A percentile compares a stretch with the other conserved stretches of the same genome.
phyloP scores from a whole-genome alignment of 768 basidiomycete species.

The Coprinopsis strossmayeri region DNA sequence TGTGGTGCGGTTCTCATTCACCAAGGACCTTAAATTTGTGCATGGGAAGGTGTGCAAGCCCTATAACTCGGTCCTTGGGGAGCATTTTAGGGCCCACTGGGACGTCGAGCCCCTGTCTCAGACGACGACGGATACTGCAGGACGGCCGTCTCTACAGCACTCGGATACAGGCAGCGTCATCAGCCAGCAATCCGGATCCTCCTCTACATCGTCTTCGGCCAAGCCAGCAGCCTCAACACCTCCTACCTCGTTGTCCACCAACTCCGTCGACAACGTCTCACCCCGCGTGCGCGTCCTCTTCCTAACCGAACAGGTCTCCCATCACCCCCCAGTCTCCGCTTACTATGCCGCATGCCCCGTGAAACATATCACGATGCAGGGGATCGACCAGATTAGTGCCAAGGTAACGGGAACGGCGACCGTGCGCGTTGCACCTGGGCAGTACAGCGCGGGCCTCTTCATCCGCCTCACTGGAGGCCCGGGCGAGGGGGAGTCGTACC shows the following conservation, averaged over 20 bases:
- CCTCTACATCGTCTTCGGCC: constrained; percentile 46
- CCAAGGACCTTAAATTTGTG: constrained; percentile 94
- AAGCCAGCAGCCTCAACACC: constrained; percentile 51
- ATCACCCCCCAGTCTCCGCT: constrained; percentile 93
- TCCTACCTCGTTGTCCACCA: constrained; percentile 43
- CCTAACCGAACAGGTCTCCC: constrained; percentile 91
- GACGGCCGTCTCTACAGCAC: constrained; percentile 40
- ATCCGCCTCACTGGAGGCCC: constrained; percentile 67
- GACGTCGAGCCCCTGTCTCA: constrained; percentile 61
- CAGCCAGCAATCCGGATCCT: constrained; percentile 49
- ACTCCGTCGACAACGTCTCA: constrained; percentile 20
- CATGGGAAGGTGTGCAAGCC: constrained; percentile 93
- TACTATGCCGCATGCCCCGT: constrained; percentile 75
- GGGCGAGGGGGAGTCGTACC: constrained; percentile 76
- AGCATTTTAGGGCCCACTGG: constrained; percentile 88
- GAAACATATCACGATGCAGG: constrained; percentile 62
- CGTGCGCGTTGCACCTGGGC: constrained; percentile 76
- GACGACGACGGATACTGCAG: constrained; percentile 37
- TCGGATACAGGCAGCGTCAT: constrained; percentile 53
- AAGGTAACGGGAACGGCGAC: constrained; percentile 79
- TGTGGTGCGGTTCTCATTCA: constrained; percentile 79
- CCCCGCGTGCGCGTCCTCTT: constrained; percentile 63
- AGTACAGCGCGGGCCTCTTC: constrained; percentile 85
- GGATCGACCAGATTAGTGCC: constrained; percentile 91
- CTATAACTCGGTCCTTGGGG: constrained; percentile 81